phyloP scores from a whole-genome alignment of 129 eudicot species.

The Flaveria robusta region DNA sequence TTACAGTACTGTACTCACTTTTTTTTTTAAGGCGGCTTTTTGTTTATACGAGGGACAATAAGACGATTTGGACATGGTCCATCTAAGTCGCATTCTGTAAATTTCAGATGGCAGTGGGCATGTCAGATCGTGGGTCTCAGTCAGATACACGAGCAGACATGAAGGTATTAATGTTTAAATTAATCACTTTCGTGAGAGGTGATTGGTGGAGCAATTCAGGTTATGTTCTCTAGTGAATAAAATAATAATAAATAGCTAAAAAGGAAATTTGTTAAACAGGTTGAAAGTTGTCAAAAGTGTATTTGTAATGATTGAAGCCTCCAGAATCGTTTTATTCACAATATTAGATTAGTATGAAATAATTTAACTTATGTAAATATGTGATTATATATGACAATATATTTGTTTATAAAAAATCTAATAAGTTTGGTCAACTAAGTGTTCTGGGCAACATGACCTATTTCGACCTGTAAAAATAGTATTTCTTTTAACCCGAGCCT shows the following conservation, averaged over 20 bases:
- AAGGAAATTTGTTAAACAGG: not conserved
- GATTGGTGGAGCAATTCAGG: not conserved
- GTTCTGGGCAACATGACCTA: not conserved
- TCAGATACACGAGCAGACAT: slow-evolving; percentile 75
- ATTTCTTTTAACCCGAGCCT: not conserved
- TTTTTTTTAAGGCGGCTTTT: slow-evolving; percentile 7
- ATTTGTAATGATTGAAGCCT: not conserved
- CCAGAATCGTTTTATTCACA: not conserved
- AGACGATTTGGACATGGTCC: not conserved
- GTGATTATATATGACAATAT: not conserved
- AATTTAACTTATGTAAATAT: not conserved
- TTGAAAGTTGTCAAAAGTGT: not conserved
- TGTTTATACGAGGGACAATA: slow-evolving; percentile 18
- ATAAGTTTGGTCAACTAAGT: not conserved
- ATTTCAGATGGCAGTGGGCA: slow-evolving; percentile 95
- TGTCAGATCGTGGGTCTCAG: slow-evolving; percentile 75
- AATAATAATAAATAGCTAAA: not conserved
- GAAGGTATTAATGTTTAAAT: slow-evolving; percentile 55
- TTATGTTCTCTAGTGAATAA: not conserved
- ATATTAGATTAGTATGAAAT: not conserved
- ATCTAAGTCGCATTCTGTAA: slow-evolving; percentile 21
- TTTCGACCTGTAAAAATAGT: not conserved
- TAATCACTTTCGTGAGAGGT: slow-evolving; percentile 8
- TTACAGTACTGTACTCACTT: slow-evolving; percentile 2
- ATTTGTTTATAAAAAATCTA: not conserved